Conservation (phyloP, 768 basidiomycete species). For the Candolleomyces eurysporus region DNA sequence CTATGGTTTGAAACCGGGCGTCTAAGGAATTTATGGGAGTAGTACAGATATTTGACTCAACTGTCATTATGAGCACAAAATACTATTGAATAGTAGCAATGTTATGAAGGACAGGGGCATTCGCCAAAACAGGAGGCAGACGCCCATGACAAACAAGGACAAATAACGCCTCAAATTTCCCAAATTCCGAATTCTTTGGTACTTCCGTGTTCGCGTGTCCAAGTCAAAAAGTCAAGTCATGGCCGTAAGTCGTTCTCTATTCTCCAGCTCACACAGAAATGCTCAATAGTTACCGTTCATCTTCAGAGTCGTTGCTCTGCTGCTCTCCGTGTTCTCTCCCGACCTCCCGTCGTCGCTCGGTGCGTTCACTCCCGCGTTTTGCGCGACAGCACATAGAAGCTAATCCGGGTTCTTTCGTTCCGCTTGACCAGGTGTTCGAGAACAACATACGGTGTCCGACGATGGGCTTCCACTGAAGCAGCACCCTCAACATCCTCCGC, state of each 20-base stretch:
- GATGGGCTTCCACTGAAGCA: constrained; percentile 59
- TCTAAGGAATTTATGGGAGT: no score
- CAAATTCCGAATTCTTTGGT: constrained; percentile 10
- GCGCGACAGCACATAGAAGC: constrained; percentile 1
- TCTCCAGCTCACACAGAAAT: background rate
- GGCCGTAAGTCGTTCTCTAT: constrained; percentile 36
- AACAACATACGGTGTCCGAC: constrained; percentile 33
- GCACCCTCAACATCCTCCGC: constrained; percentile 40
- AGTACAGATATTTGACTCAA: no score
- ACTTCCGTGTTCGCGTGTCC: constrained; percentile 21
- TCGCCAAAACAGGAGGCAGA: background rate
- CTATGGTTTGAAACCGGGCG: no score
- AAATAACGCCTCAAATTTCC: constrained; percentile 38
- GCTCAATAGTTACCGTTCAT: constrained; percentile 6
- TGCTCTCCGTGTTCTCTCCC: constrained; percentile 40
- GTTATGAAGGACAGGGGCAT: background rate
- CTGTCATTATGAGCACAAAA: no score
- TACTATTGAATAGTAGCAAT: background rate
- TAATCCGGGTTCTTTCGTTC: background rate
- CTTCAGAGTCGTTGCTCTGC: constrained; percentile 44
- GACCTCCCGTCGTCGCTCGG: constrained; percentile 36
- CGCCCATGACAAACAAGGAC: constrained; percentile 22
- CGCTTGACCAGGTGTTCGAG: constrained; percentile 34
- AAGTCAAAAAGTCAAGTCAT: constrained; percentile 27
- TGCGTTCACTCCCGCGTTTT: constrained; percentile 18